phyloP scores from a whole-genome alignment of 768 basidiomycete species.

The Boletus reticulatus region DNA sequence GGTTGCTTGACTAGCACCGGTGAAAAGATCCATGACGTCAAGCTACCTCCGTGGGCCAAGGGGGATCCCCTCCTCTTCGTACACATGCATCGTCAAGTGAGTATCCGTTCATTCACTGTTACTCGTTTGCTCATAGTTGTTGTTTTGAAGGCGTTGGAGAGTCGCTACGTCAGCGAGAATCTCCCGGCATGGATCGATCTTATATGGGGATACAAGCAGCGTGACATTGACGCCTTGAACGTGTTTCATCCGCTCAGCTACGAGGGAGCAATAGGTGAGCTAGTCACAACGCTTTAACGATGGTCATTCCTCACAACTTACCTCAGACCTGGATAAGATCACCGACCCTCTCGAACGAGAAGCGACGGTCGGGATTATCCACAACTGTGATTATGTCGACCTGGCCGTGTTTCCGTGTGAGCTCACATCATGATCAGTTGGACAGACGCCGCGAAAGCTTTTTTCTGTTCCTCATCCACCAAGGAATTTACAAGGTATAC shows the following conservation, averaged over 20 bases:
- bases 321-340: constrained; percentile 78
- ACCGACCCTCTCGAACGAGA: constrained; percentile 84
- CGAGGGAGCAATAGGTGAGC: constrained; percentile 79
- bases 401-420: not conserved
- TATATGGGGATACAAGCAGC: constrained; percentile 88
- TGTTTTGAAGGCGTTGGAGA: constrained; percentile 72
- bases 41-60: constrained; percentile 88
- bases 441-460: constrained; percentile 88
- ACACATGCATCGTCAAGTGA: constrained; percentile 68
- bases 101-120: constrained; percentile 9
- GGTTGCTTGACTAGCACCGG: constrained; percentile 70
- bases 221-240: constrained; percentile 72
- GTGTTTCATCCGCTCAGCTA: constrained; percentile 94
- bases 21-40: constrained; percentile 83
- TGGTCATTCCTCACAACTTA: not conserved
- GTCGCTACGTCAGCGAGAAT: constrained; percentile 79
- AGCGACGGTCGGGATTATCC: constrained; percentile 92
- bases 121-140: not conserved
- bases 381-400: constrained; percentile 66
- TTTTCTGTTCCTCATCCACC: constrained; percentile 76
- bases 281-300: not conserved
- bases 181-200: constrained; percentile 92
- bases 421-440: constrained; percentile 48
- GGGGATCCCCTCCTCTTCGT: constrained; percentile 83
- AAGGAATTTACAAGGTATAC: constrained; percentile 68